These are phyloP conservation scores for Stephania yunnanensis DNA, from an alignment of 164 flowering plant species.

Conservation along the genomic window DNA sequence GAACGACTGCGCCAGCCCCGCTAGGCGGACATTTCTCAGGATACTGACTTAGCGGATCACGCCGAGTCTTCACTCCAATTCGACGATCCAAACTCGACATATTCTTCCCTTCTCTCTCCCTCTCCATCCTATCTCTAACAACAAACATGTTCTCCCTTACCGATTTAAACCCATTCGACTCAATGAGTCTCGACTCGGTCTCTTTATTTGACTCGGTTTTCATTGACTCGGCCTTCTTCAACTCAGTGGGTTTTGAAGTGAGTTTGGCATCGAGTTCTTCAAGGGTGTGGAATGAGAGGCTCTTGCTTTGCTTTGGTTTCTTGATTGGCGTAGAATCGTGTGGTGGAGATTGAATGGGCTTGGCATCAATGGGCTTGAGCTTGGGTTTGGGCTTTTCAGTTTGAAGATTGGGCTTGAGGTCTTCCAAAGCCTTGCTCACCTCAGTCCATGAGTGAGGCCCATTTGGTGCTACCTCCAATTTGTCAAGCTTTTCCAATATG, in stretches of 20 bases:
- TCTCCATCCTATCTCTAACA: constrained; percentile 49
- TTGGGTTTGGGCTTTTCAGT: constrained; percentile 10
- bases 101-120: constrained; percentile 41
- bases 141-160: constrained; percentile 66
- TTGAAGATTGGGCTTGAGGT: constrained; percentile 51
- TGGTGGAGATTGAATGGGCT: constrained; percentile 1
- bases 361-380: constrained; percentile 13
- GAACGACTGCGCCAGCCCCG: constrained; percentile 55
- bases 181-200: constrained; percentile 4
- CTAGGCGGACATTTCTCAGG: constrained; percentile 80
- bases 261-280: constrained; percentile 66
- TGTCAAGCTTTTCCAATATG: constrained; percentile 59
- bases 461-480: constrained; percentile 36
- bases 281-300: constrained; percentile 61
- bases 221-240: constrained; percentile 8
- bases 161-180: constrained; percentile 22
- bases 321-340: not conserved
- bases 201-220: not conserved
- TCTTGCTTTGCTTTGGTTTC: constrained; percentile 19
- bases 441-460: constrained; percentile 81
- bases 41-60: constrained; percentile 63
- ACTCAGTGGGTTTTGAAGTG: constrained; percentile 18
- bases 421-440: constrained; percentile 73
- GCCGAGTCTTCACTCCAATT: constrained; percentile 16
- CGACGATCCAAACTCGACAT: constrained; percentile 17